Evolutionary conservation across 1,284 basidiomycete species (phyloP).

Genomic region (Naganishia albida): DNA sequence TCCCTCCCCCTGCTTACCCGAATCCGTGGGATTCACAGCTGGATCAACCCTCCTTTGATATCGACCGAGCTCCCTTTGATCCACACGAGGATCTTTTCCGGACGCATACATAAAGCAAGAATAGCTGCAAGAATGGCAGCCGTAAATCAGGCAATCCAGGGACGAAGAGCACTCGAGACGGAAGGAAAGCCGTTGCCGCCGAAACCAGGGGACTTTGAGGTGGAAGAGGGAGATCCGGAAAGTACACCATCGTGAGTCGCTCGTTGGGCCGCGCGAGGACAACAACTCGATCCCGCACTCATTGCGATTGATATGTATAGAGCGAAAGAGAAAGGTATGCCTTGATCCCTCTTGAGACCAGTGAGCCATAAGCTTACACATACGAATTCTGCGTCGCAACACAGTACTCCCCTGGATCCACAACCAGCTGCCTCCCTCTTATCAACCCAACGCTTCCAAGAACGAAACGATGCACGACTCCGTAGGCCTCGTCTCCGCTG

Average conservation of each 20-base stretch:
- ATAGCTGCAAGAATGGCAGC: neutral
- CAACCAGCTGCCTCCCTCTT: neutral
- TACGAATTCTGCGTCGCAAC: too few species aligned
- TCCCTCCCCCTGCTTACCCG: too few species aligned
- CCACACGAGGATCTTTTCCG: neutral
- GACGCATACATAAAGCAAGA: neutral
- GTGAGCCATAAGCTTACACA: too few species aligned
- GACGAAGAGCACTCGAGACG: neutral
- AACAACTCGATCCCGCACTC: too few species aligned
- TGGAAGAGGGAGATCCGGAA: conserved; percentile 1
- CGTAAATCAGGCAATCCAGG: neutral
- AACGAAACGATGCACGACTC: neutral
- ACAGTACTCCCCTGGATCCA: conserved; percentile 26
- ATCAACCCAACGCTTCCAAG: neutral
- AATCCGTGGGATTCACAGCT: too few species aligned
- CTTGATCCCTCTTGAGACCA: too few species aligned
- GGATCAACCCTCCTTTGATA: too few species aligned
- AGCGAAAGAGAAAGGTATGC: conserved; percentile 17
- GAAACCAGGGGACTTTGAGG: neutral
- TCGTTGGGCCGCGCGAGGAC: too few species aligned
- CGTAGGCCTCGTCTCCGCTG: conserved; percentile 9
- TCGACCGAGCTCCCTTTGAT: neutral
- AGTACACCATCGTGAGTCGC: conserved; percentile 16
- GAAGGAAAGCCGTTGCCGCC: neutral
- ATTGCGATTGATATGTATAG: neutral